These are phyloP conservation scores for Rosa hybrid DNA, from an alignment of 331 rosid genomes.

Conservation along the genomic window DNA sequence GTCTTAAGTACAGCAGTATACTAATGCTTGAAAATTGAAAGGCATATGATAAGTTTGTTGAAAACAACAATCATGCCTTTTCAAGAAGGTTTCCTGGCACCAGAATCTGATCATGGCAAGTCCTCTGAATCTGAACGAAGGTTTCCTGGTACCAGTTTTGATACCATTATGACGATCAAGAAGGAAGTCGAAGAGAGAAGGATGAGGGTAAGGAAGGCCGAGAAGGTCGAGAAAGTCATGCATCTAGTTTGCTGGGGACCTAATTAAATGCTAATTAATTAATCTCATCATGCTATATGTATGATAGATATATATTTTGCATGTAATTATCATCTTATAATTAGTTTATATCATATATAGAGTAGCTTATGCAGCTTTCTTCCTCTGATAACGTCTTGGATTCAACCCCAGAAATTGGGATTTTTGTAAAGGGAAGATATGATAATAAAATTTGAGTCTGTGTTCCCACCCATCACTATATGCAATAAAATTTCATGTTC, in stretches of 20 bases:
- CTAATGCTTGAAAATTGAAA: not conserved
- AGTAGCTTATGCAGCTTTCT: not conserved
- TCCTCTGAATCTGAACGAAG: constrained; percentile 2
- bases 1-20: not conserved
- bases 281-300: not conserved
- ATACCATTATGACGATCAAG: constrained; percentile 13
- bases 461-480: not conserved
- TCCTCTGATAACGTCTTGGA: not conserved
- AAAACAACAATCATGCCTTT: constrained; percentile 8
- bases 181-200: constrained; percentile 11
- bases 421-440: not conserved
- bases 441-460: too few relatives aligned
- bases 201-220: constrained; percentile 20
- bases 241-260: constrained; percentile 41
- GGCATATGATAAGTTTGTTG: constrained; percentile 14
- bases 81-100: not conserved
- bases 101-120: constrained; percentile 8
- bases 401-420: not conserved
- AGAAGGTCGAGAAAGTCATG: constrained; percentile 35
- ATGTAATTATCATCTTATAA: not conserved
- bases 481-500: not conserved
- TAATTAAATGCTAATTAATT: constrained; percentile 4
- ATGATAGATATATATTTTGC: not conserved
- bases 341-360: not conserved
- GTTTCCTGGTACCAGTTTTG: not conserved